Conservation (phyloP, 768 basidiomycete species). For the Crepidotus variabilis region DNA sequence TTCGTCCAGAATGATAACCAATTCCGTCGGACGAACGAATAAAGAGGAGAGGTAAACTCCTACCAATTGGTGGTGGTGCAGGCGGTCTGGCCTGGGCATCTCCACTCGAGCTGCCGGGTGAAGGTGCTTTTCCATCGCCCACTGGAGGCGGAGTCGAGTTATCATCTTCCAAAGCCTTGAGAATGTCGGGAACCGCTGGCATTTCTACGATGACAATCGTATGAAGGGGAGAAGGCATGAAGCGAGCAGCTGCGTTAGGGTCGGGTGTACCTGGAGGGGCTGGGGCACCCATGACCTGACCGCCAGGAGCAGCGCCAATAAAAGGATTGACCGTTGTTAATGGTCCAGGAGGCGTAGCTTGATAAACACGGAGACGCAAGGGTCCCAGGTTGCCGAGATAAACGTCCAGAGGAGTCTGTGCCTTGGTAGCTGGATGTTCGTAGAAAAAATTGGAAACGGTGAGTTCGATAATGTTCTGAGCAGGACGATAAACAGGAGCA, state of each 20-base stretch:
- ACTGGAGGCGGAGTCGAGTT: slow-evolving; percentile 35
- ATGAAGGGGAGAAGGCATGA: slow-evolving; percentile 56
- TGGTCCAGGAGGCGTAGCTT: slow-evolving; percentile 65
- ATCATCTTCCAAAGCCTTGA: slow-evolving; percentile 77
- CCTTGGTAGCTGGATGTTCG: slow-evolving; percentile 60
- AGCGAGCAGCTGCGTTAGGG: slow-evolving; percentile 39
- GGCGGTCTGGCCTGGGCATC: slow-evolving; percentile 14
- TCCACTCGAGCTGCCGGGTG: slow-evolving; percentile 24
- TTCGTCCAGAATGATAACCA: slow-evolving; percentile 85
- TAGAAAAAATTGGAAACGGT: slow-evolving; percentile 89
- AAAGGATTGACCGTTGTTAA: slow-evolving; percentile 62
- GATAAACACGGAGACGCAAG: slow-evolving; percentile 72
- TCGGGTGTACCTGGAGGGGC: slow-evolving; percentile 24
- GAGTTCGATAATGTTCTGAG: slow-evolving; percentile 74
- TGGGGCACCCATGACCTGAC: slow-evolving; percentile 29
- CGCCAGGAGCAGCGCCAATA: slow-evolving; percentile 41
- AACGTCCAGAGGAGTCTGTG: slow-evolving; percentile 74
- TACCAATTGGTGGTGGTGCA: slow-evolving; percentile 42
- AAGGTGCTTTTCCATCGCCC: slow-evolving; percentile 31
- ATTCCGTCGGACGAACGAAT: slow-evolving; percentile 82
- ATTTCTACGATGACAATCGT: slow-evolving; percentile 84
- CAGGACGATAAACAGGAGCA: slow-evolving; percentile 68
- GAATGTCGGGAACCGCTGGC: slow-evolving; percentile 71
- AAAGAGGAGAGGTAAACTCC: slow-evolving; percentile 75
- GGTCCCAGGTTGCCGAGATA: slow-evolving; percentile 91